A percentile compares a stretch with the other conserved stretches of the same genome.
phyloP scores from a whole-genome alignment of 2,329 filamentous ascomycete species.

The Fusarium irregulare region DNA sequence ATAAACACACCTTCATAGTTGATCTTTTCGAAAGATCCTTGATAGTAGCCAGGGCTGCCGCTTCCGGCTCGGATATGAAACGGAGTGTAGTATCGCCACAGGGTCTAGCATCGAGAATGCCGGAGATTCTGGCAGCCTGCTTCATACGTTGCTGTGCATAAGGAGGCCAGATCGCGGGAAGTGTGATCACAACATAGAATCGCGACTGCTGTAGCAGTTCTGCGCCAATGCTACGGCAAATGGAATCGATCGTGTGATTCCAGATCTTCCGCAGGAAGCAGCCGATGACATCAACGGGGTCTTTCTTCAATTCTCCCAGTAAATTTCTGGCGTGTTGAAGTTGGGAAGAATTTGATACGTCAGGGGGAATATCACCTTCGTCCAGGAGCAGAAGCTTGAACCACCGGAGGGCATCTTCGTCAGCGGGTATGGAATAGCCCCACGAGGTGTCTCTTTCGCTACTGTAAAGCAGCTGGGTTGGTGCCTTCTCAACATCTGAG shows the following conservation, averaged over 20 bases:
- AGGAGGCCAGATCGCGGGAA: conserved; percentile 59
- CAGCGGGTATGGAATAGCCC: conserved; percentile 48
- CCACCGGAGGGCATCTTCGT: conserved; percentile 50
- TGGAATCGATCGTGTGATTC: conserved; percentile 44
- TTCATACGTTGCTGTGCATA: conserved; percentile 54
- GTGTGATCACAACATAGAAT: conserved; percentile 55
- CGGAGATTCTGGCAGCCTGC: conserved; percentile 49
- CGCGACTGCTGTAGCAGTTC: conserved; percentile 28
- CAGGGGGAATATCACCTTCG: conserved; percentile 40
- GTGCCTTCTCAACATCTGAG: conserved; percentile 49
- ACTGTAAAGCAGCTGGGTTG: conserved; percentile 45
- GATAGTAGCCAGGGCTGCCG: conserved; percentile 55
- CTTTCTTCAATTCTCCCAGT: conserved; percentile 18
- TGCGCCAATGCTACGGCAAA: conserved; percentile 37
- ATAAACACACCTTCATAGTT: conserved; percentile 31
- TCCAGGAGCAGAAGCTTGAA: conserved; percentile 57
- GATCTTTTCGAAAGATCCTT: conserved; percentile 43
- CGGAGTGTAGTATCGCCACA: conserved; percentile 48
- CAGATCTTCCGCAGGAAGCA: conserved; percentile 51
- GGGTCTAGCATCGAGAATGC: conserved; percentile 47
- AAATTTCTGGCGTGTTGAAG: conserved; percentile 21
- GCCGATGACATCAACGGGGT: conserved; percentile 46
- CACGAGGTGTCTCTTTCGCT: conserved; percentile 25
- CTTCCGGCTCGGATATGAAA: conserved; percentile 59
- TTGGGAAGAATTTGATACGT: conserved; percentile 40